These are phyloP conservation scores for Teunomyces panamensis DNA, from an alignment of 805 yeast species.

Conservation along the genomic window DNA sequence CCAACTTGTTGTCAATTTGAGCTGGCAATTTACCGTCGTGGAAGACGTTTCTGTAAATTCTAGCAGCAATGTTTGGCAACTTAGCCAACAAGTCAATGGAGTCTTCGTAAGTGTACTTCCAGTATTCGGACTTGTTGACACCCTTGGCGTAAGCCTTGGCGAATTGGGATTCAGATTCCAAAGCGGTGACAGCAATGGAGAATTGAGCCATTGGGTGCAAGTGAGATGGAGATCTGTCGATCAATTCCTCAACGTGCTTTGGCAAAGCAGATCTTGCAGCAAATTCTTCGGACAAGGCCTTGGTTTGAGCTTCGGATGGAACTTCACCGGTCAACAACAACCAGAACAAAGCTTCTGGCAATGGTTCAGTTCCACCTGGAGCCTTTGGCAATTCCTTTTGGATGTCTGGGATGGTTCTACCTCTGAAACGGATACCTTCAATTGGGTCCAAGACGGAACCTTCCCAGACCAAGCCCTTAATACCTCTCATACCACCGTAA, in stretches of 20 bases:
- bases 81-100: conserved; percentile 66
- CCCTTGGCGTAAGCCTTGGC: conserved; percentile 73
- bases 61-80: conserved; percentile 72
- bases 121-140: conserved; percentile 63
- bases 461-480: conserved; percentile 74
- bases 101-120: conserved; percentile 77
- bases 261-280: conserved; percentile 68
- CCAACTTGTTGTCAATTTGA: conserved; percentile 48
- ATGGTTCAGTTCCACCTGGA: conserved; percentile 56
- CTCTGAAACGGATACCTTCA: conserved; percentile 77
- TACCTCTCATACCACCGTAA: conserved; percentile 80
- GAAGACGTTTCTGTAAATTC: conserved; percentile 63
- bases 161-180: conserved; percentile 68
- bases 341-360: conserved; percentile 80
- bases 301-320: conserved; percentile 60
- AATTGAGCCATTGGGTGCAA: conserved; percentile 86
- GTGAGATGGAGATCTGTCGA: conserved; percentile 62
- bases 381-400: conserved; percentile 63
- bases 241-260: conserved; percentile 54
- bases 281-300: conserved; percentile 54
- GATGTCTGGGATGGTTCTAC: conserved; percentile 70
- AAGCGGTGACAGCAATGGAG: conserved; percentile 70
- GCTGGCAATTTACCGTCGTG: conserved; percentile 57
- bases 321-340: conserved; percentile 69
- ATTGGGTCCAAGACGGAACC: conserved; percentile 74